phyloP scores from a whole-genome alignment of 805 yeast species.

The Tetrapisispora fleetii region DNA sequence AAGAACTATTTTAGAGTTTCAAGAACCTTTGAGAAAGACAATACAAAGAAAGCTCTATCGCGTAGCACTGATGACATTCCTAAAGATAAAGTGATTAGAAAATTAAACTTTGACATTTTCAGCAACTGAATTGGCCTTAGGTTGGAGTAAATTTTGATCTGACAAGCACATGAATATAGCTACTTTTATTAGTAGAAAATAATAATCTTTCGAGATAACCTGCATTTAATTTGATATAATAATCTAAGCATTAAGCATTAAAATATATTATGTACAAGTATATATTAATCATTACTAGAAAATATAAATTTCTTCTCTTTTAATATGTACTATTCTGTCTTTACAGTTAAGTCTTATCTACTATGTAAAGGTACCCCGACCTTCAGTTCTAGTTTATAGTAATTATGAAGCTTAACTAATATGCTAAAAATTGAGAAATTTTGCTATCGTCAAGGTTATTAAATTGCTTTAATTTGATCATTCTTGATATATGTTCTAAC shows the following conservation, averaged over 20 bases:
- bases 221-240: no score
- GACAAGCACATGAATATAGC: no score
- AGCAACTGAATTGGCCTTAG: not conserved
- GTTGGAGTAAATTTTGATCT: no score
- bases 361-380: not conserved
- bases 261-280: no score
- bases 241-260: not conserved
- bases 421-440: slow-evolving; percentile 1
- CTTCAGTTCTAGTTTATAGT: not conserved
- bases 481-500: slow-evolving; percentile 1
- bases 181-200: no score
- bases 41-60: slow-evolving; percentile 1
- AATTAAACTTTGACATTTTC: slow-evolving; percentile 12
- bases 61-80: slow-evolving; percentile 17
- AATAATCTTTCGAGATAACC: no score
- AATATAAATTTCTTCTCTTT: no score
- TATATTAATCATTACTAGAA: no score
- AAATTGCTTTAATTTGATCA: not conserved
- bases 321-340: not conserved
- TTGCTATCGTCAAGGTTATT: not conserved
- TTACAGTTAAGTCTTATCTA: no score
- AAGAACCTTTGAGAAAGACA: not conserved
- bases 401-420: not conserved
- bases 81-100: slow-evolving; percentile 14
- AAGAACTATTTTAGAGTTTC: slow-evolving; percentile 9